A percentile compares a stretch with the other conserved stretches of the same genome.
phyloP scores from a whole-genome alignment of 495 filamentous ascomycete genomes.

The Podospora pseudocomata region DNA sequence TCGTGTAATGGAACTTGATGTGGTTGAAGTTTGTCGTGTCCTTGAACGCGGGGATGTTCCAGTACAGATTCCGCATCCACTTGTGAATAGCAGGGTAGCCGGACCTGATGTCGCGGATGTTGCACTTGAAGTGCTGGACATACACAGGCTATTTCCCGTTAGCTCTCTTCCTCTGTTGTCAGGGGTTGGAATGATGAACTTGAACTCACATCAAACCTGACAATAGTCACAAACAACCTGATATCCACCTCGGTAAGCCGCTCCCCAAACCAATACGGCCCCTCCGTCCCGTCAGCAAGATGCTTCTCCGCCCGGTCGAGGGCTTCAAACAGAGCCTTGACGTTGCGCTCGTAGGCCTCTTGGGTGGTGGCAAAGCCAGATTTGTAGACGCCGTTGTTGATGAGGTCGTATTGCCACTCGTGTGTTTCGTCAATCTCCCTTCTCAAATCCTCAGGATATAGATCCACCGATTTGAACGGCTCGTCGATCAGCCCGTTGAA shows the following conservation, averaged over 20 bases:
- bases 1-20: constrained; percentile 55
- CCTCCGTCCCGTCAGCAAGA: constrained; percentile 40
- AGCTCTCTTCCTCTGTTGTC: neutral
- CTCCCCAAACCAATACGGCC: constrained; percentile 62
- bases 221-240: constrained; percentile 58
- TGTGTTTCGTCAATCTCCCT: constrained; percentile 59
- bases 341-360: constrained; percentile 58
- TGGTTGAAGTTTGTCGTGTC: constrained; percentile 66
- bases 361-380: constrained; percentile 63
- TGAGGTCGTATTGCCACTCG: constrained; percentile 60
- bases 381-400: constrained; percentile 74
- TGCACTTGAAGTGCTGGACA: constrained; percentile 65
- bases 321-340: constrained; percentile 58
- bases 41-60: constrained; percentile 64
- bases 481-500: constrained; percentile 58
- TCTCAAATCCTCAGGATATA: constrained; percentile 55
- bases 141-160: constrained; percentile 51
- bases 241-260: constrained; percentile 66
- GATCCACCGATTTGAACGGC: constrained; percentile 43
- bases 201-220: constrained; percentile 60
- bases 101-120: constrained; percentile 63
- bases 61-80: constrained; percentile 71
- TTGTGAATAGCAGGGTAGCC: constrained; percentile 66
- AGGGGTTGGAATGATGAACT: no score
- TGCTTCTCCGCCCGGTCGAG: constrained; percentile 62